Base-by-base conservation (phyloP, 2,329 filamentous ascomycete species). In the Aspergillus latus region DNA sequence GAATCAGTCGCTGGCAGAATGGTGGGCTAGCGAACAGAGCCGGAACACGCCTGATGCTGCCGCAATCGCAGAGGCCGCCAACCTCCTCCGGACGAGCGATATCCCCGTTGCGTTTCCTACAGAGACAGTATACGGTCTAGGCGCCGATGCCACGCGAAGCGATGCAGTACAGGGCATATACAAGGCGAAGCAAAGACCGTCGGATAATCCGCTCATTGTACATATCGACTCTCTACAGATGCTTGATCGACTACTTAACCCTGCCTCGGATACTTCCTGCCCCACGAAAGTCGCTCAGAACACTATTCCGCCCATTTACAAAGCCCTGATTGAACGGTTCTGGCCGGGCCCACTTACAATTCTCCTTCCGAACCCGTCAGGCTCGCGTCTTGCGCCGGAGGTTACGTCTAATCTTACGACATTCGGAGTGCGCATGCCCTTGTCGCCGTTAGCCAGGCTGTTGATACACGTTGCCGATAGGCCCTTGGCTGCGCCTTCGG, bases 291-390 rank as follows among this genome's bases (percentile, higher is more conserved):
- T 59, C 40, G 61, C 65, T 29, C 59, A 57, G 60, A 64, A 67
- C 37, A 50, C 64, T 11, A 82, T 97, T 42, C 92, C 92, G 0
- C 72, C 77, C 1, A 88, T 92, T 66, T 99, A 99, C 74, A 80
- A 80, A 56, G 79, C 90, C 0, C 76, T 99, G 21, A 90, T 97
- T 55, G 77, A 85, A 54, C 81, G 80, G 43, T 99, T 97, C 79
- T 99, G 94, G 94, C 94, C 94, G 0, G 94, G 94, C 0, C 92
- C 94, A 0, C 75, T 99, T 52, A 99, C 94, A 0, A 92, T 99
- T 60, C 82, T 99, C 44, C 81, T 99, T 5, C 90, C 88, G 0
- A 88, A 90, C 49, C 89, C 90, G 0, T 65, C 76, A n/a, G 72
- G 79, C 29, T 89, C 88, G 1, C 80, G 81, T 11, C 81, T 99